Evolutionary conservation across 169 alveolate genomes (phyloP).

Genomic region (Toxoplasma gondii): DNA sequence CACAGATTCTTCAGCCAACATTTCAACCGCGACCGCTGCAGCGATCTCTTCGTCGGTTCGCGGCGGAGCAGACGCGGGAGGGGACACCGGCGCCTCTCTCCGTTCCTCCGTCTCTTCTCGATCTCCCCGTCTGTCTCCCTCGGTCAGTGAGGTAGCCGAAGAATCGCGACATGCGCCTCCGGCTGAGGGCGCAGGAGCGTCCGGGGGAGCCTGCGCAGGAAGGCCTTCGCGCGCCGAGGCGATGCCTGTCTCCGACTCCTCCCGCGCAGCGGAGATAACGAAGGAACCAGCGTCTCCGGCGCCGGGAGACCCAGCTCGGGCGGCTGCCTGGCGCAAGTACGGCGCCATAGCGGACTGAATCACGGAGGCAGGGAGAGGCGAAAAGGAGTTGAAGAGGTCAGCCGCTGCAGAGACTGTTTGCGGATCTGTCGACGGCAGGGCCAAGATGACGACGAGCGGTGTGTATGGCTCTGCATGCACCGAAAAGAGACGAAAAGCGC

Average conservation of each 20-base stretch:
- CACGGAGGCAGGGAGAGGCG: neutral
- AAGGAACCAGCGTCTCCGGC: too few relatives aligned
- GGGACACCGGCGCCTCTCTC: neutral
- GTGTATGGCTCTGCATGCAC: constrained; percentile 11
- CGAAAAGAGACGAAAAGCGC: neutral
- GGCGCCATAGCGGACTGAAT: neutral
- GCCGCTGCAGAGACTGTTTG: constrained; percentile 38
- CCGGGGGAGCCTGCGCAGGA: neutral
- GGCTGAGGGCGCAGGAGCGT: neutral
- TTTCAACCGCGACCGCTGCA: neutral
- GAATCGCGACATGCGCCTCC: neutral
- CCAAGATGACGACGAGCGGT: constrained; percentile 37
- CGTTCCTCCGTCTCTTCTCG: neutral
- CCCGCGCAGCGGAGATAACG: neutral
- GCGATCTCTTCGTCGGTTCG: neutral
- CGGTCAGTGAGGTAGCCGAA: neutral
- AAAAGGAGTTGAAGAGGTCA: neutral
- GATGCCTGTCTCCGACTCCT: neutral
- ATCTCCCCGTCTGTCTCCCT: neutral
- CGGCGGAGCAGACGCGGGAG: neutral
- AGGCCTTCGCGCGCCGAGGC: neutral
- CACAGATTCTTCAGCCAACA: neutral
- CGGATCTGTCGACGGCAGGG: constrained; percentile 34
- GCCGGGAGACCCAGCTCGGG: neutral
- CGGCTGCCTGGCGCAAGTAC: neutral